These are phyloP conservation scores for Xylariaceae sp. DNA, from an alignment of 2,329 filamentous ascomycete genomes.

Conservation along the genomic window DNA sequence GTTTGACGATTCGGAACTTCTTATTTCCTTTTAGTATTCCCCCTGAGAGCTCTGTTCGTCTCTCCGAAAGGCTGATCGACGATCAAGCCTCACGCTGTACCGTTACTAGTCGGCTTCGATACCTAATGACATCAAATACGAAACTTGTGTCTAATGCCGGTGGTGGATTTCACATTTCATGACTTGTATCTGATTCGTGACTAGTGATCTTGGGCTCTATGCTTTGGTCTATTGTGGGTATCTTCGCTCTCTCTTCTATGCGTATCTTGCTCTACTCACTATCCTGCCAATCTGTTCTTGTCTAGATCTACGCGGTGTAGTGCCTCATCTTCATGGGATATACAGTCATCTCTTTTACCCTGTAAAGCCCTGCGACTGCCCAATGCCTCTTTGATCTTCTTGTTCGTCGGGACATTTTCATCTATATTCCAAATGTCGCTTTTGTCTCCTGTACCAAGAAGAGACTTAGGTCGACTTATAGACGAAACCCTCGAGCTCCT, in stretches of 20 bases:
- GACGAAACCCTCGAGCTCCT: conserved; percentile 48
- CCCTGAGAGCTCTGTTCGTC: conserved; percentile 32
- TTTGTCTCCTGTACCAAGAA: background rate
- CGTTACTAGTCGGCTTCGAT: conserved; percentile 37
- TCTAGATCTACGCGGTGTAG: conserved; percentile 6
- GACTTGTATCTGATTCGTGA: background rate
- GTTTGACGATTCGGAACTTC: conserved; percentile 32
- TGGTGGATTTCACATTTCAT: too few species aligned
- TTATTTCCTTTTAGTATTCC: conserved; percentile 45
- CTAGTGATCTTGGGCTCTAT: too few species aligned
- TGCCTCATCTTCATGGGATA: background rate
- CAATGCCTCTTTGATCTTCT: background rate
- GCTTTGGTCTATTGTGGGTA: conserved; percentile 12
- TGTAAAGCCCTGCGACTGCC: background rate
- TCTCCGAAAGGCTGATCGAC: conserved; percentile 37
- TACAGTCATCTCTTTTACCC: conserved; percentile 1
- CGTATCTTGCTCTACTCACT: conserved; percentile 4
- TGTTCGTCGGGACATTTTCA: too few species aligned
- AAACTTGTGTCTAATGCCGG: conserved; percentile 17
- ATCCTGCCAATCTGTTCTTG: conserved; percentile 1
- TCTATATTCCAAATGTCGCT: background rate
- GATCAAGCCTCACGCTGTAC: conserved; percentile 29
- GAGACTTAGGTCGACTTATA: conserved; percentile 29
- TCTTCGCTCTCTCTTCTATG: background rate
- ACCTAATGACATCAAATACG: conserved; percentile 36